These are phyloP conservation scores for Tylopilus balloui DNA, from an alignment of 768 basidiomycete genomes.

Conservation along the genomic window DNA sequence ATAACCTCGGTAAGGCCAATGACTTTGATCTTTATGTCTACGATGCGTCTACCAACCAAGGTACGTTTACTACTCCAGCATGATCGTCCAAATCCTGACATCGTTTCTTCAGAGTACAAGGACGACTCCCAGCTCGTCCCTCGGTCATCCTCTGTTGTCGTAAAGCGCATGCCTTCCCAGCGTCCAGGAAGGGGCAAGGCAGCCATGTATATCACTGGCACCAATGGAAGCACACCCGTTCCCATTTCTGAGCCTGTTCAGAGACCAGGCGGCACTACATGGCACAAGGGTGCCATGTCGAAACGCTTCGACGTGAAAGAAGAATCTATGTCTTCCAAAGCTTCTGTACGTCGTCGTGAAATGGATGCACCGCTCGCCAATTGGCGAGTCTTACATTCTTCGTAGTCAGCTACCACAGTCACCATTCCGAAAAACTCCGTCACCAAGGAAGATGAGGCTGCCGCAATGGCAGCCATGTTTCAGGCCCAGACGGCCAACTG, in stretches of 20 bases:
- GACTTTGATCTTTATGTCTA: constrained; percentile 93
- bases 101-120: constrained; percentile 61
- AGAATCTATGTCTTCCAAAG: constrained; percentile 37
- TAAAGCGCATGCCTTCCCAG: constrained; percentile 81
- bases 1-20: constrained; percentile 92
- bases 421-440: constrained; percentile 39
- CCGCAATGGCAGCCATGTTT: constrained; percentile 98
- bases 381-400: constrained; percentile 26
- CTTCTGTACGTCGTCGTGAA: constrained; percentile 32
- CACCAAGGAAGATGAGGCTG: constrained; percentile 76
- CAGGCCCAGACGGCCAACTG: constrained; percentile 90
- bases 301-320: constrained; percentile 89
- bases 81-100: not conserved
- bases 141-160: constrained; percentile 89
- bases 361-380: constrained; percentile 17
- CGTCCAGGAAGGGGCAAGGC: constrained; percentile 82
- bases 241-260: constrained; percentile 48
- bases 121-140: constrained; percentile 92
- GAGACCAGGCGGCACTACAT: constrained; percentile 38
- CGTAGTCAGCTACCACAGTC: constrained; percentile 34
- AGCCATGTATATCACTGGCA: constrained; percentile 64
- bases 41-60: constrained; percentile 85
- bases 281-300: constrained; percentile 76
- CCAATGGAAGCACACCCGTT: constrained; percentile 35
- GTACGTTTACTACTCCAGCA: constrained; percentile 38